Percentiles rank a stretch among this genome's conserved stretches.
Conservation (phyloP, 169 alveolate species). For the Cryptosporidium sp. region DNA sequence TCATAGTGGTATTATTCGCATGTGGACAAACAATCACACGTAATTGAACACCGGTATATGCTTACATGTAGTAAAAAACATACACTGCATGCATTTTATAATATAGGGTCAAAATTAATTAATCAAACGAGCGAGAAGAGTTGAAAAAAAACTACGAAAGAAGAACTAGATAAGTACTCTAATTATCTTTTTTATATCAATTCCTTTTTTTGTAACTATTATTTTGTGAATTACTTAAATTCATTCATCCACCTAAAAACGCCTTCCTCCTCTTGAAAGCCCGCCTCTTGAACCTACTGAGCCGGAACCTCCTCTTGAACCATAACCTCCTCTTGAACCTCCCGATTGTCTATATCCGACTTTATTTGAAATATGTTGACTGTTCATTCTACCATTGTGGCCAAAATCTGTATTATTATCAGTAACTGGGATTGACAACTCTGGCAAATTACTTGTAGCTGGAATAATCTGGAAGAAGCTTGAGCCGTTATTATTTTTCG, state of each 20-base stretch:
- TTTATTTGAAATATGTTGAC: constrained; percentile 64
- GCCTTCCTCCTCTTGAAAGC: constrained; percentile 22
- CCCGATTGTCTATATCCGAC: constrained; percentile 58
- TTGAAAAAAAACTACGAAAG: neutral
- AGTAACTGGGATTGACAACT: constrained; percentile 41
- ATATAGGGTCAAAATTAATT: neutral
- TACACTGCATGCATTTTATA: neutral
- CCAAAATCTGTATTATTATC: constrained; percentile 35
- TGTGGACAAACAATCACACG: constrained; percentile 40
- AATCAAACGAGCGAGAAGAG: neutral
- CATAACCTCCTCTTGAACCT: constrained; percentile 18
- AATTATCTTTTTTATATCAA: neutral
- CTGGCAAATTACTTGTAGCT: constrained; percentile 68
- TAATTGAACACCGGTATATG: neutral
- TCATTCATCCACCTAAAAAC: neutral
- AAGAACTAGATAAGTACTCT: neutral
- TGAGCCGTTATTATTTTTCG: neutral
- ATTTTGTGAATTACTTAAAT: neutral
- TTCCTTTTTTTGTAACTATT: neutral
- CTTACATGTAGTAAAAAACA: neutral
- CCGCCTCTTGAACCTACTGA: constrained; percentile 19
- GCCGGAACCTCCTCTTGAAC: constrained; percentile 8
- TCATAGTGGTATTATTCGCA: constrained; percentile 1
- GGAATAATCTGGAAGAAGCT: constrained; percentile 35
- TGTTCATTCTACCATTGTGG: constrained; percentile 59